phyloP scores from a whole-genome alignment of 306 rosid species.

The Inga leiocalycina region DNA sequence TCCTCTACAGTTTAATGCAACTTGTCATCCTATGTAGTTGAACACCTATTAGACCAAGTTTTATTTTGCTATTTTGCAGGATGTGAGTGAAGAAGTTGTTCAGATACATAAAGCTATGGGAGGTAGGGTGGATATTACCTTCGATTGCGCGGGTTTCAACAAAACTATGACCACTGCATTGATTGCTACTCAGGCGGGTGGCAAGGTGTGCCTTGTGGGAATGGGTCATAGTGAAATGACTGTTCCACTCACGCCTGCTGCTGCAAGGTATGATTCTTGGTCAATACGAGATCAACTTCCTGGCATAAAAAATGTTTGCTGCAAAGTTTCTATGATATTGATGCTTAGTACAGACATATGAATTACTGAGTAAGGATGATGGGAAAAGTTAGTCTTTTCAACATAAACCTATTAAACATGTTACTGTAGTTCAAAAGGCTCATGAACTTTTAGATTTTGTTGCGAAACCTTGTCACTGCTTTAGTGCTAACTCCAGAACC shows the following conservation, averaged over 20 bases:
- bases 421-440: not conserved
- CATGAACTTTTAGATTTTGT: not conserved
- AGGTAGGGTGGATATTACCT: conserved; percentile 59
- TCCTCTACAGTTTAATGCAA: not conserved
- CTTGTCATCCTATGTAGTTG: not conserved
- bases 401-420: not conserved
- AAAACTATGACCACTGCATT: conserved; percentile 89
- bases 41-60: conserved; percentile 12
- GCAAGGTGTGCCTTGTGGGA: conserved; percentile 91
- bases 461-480: not conserved
- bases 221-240: conserved; percentile 87
- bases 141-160: conserved; percentile 86
- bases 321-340: not conserved
- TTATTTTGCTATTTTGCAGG: conserved; percentile 46
- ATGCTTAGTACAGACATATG: not conserved
- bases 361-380: not conserved
- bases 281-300: not conserved
- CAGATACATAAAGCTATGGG: conserved; percentile 67
- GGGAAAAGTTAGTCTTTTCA: not conserved
- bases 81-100: conserved; percentile 66
- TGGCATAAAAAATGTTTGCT: not conserved
- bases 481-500: not conserved
- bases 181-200: conserved; percentile 73
- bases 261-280: conserved; percentile 61
- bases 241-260: conserved; percentile 82